Base-by-base conservation (phyloP, 164 flowering plant species). In the Pachysandra terminalis region DNA sequence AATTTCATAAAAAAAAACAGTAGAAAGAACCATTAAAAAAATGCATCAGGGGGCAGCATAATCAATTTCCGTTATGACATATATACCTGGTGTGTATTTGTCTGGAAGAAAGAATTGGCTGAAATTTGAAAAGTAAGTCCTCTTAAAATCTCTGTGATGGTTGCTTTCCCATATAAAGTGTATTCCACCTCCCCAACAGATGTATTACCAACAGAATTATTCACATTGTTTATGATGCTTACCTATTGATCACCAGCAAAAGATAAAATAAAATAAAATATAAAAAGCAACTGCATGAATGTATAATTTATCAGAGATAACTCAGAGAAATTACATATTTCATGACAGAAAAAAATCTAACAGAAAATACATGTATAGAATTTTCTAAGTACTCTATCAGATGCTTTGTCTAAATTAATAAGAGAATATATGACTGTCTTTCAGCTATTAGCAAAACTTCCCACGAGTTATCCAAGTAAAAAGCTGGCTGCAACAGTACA, bases 51-150 rank as follows among this genome's bases (percentile, higher is more conserved):
- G n/a, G 7, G 37, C 3, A 32, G 7, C 37, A 32, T 32, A 32
- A 32, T 49, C n/a, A 56, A 35, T 51, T 27, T 59, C 14, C 52
- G 55, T 66, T 48, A 35, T 53, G 5, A 22, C n/a, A n/a, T 17
- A 63, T 32, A 53, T 83, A 91, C 99, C 97, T 90, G 99, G 59
- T 74, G 82, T 71, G 97, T 84, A 76, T 96, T 96, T 74, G 98
- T 96, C 81, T 93, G 98, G 79, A 96, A 96, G 81, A 96, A 96
- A 71, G 99, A 93, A 79, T 96, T 96, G 40, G 99, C 98, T 61
- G 98, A 96, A 72, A 96, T 96, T 68, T 90, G 93, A 75, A 96
- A 96, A 2, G 84, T 83, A 52, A 91, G 82, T 40, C 98, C 99
- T 74, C 98, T 83, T 69, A 93, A 81, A 53, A 37, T 77, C 80